Evolutionary conservation across 805 yeast species (phyloP), one percentile per base, ranked within the genome.

Genomic region (Ogataea pignaliae): DNA sequence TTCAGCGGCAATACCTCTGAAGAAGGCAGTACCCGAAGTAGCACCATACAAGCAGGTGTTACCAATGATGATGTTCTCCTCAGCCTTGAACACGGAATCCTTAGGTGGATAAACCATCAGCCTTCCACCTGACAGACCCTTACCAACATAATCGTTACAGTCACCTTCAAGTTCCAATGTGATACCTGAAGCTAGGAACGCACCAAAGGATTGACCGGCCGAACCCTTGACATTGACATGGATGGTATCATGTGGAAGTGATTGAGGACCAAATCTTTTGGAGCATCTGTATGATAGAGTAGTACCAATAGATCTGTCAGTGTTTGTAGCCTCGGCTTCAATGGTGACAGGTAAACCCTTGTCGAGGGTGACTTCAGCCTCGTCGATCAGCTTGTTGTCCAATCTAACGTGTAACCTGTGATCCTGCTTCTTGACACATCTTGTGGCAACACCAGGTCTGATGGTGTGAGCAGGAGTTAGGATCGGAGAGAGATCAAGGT

Each of bases 161-260:
- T 91, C 99, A 73, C 99, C 99, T 71, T 88, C 96, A 53, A 91
- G 75, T 65, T 88, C 95, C 60, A 91, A 79, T 10, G 98, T 93
- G 51, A 91, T 83, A 73, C 99, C 99, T 6, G 95, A 83, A 39
- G 98, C 95, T 57, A 93, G 76, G 75, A 88, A 91, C 2, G 98
- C 99, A 72, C 99, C 99, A 62, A 93, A 91, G 3, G 97, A 89
- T 72, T 91, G 99, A 60, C 99, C 99, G 28, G 99, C 99, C 45
- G 90, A 84, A 52, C 99, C 99, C 60, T 74, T 76, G 45, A 87
- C 79, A 62, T 90, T 85, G 36, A 90, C 97, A 56, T 90, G 97
- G 53, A 91, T 85, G 14, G 98, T 93, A 67, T 93, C 97, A 58
- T 88, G 91, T 16, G 99, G 99, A 59, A 91, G 74, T 31, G 97